Evolutionary conservation across 2,329 filamentous ascomycete species (phyloP).

Genomic region (Teratosphaeria epicoccoides): DNA sequence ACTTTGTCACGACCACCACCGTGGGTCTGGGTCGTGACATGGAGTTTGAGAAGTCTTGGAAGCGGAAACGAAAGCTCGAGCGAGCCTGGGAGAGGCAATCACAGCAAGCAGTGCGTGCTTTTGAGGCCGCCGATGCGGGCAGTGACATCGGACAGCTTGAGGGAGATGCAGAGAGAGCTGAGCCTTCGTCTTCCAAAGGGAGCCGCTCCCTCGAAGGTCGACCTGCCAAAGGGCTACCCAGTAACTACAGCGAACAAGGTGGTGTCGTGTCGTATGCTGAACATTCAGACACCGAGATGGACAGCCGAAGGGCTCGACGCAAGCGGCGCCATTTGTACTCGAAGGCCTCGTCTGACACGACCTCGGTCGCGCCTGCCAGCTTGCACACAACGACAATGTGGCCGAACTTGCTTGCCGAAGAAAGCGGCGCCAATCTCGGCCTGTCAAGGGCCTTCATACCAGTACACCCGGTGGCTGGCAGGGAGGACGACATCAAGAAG

Average conservation of each 20-base stretch:
- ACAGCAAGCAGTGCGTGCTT: constrained; percentile 13
- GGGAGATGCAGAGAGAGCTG: constrained; percentile 6
- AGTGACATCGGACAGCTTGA: constrained; percentile 14
- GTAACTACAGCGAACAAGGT: constrained; percentile 24
- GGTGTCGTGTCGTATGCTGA: constrained; percentile 17
- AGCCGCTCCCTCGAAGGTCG: constrained; percentile 19
- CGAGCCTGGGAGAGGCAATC: constrained; percentile 6
- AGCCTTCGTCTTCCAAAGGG: constrained; percentile 6
- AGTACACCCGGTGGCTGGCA: constrained; percentile 53
- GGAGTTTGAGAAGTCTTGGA: constrained; percentile 10
- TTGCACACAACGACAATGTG: constrained; percentile 24
- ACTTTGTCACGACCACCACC: constrained; percentile 58
- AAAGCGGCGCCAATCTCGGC: background rate
- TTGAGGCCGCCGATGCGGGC: constrained; percentile 20
- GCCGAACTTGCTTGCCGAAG: constrained; percentile 10
- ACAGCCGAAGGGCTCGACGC: constrained; percentile 30
- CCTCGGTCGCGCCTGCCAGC: constrained; percentile 29
- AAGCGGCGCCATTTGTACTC: constrained; percentile 3
- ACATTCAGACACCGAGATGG: constrained; percentile 47
- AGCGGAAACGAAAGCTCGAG: constrained; percentile 12
- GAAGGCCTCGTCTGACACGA: constrained; percentile 39
- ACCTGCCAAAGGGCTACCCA: constrained; percentile 18
- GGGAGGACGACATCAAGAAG: constrained; percentile 54
- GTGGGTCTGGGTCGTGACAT: constrained; percentile 61
- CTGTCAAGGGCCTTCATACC: constrained; percentile 48